Base-by-base conservation (phyloP, 805 yeast genomes). In the Metschnikowia arizonensis region DNA sequence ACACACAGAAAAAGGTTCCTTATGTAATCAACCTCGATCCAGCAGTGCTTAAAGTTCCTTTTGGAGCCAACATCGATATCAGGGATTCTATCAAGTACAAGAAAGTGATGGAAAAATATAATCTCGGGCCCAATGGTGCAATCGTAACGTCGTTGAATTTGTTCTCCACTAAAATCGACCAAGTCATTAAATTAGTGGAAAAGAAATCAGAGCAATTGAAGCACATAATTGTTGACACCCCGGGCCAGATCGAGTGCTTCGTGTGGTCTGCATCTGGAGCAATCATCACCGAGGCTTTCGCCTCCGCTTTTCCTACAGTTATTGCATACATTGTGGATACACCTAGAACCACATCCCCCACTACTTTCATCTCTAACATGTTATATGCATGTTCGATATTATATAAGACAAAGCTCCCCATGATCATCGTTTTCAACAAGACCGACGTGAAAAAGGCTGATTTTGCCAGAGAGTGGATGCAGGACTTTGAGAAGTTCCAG, bases 261-360 rank as follows among this genome's bases (percentile, higher is more conserved):
- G 89, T 93, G 34, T 93, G 99, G 99, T 83, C 95, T 37, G 99
- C 99, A 0, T 86, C 96, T 18, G 99, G 99, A 10, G 79, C 97
- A 18, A 93, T 93, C 50, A 85, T 93, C 48, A 91, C 98, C 0
- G 99, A 93, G 62, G 89, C 97, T 0, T 87, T 93, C 68, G 99
- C 98, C 1, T 85, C 96, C 0, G 81, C 95, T 3, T 88, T 88
- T 63, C 99, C 99, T 14, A 93, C 99, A 0, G 88, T 93, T 23
- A 80, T 93, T 51, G 98, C 98, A 0, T 93, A 93, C 63, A 83
- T 93, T 50, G 93, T 93, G 23, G 99, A 93, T 61, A 93, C 99
- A 1, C 99, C 99, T 41, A 77, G 99, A 62, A 85, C 90, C 49
- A 73, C 95, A 1, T 83, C 95, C 2, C 99, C 99, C 34, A 86